phyloP scores from a whole-genome alignment of 257 asterid species.

The Fraxinus americana region DNA sequence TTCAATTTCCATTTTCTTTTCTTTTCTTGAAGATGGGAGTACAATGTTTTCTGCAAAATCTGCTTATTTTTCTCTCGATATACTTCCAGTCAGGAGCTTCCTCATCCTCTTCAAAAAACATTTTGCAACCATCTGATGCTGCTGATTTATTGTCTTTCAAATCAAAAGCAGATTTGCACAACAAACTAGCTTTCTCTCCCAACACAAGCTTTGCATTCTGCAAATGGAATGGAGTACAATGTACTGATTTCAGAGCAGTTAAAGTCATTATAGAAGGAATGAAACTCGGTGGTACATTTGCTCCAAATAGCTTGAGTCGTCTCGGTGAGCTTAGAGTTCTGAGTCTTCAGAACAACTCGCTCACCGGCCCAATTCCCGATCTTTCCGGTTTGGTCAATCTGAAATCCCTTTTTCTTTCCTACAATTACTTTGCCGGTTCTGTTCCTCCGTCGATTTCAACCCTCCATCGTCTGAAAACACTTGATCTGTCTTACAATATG shows the following conservation, averaged over 20 bases:
- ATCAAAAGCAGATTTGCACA: conserved; percentile 58
- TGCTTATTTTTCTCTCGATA: conserved; percentile 23
- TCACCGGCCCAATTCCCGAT: conserved; percentile 82
- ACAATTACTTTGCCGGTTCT: conserved; percentile 59
- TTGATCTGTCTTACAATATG: conserved; percentile 74
- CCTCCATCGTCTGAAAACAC: conserved; percentile 76
- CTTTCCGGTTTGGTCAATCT: conserved; percentile 59
- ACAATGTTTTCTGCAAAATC: conserved; percentile 13
- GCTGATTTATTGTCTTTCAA: conserved; percentile 67
- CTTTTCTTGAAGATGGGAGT: conserved; percentile 9
- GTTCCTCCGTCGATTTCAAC: conserved; percentile 64
- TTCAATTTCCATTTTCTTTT: neutral
- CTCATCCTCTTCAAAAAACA: conserved; percentile 20
- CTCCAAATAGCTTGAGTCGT: conserved; percentile 45
- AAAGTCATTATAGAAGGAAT: conserved; percentile 46
- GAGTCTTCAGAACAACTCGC: conserved; percentile 75
- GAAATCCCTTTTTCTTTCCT: conserved; percentile 61
- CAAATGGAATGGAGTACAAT: conserved; percentile 67
- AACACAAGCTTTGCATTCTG: conserved; percentile 45
- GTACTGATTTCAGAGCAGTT: conserved; percentile 47
- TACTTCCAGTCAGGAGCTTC: conserved; percentile 24
- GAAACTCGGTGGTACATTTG: conserved; percentile 59
- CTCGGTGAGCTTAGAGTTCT: conserved; percentile 71
- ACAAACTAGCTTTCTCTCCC: conserved; percentile 39
- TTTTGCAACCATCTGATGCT: conserved; percentile 43